Evolutionary conservation across 1,284 basidiomycete genomes (phyloP), one percentile per base, ranked within the genome.

Genomic region (Irpex lacteus): DNA sequence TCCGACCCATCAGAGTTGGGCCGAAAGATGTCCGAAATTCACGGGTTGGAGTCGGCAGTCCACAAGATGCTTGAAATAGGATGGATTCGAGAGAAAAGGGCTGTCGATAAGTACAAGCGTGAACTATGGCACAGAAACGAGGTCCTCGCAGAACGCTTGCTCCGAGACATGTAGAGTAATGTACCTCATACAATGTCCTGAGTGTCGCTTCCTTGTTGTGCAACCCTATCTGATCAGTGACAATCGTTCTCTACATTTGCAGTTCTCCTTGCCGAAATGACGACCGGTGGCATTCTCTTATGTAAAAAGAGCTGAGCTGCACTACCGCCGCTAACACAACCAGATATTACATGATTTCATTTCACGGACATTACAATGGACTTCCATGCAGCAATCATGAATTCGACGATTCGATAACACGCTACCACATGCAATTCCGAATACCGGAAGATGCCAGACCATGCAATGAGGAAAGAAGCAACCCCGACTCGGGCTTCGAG

Each of bases 101-200:
- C 49, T n/a, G 68, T 70, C 62, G 59, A 60, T 15, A 60, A 61
- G 49, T 72, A 66, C 66, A 69, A 70, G 49, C 62, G n/a, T 50
- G 63, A 56, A n/a, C 44, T 71, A 38, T 70, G 71, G 71, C 36
- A 50, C 34, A 47, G 49, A 55, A 72, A 72, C 49, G 61, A 64
- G 32, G 56, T 44, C 19, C 69, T 72, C n/a, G 68, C 65, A 13
- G 64, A 64, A 60, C 66, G 63, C 19, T 63, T 72, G 8, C 38
- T 72, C 59, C 58, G 66, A 9, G 70, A 72, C 38, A 55, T 65
- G 55, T 66, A 57, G 21, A 18, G 8, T 9, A 44, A 15, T 11
- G 15, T 15, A 15, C 40, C 15, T 11, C 15, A 15, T 15, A 44
- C 15, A 15, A 11, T 15, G 8, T 44, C 40, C 15, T 15, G 8